phyloP scores from a whole-genome alignment of 177 flowering plant species.

The Vitis hybrid region DNA sequence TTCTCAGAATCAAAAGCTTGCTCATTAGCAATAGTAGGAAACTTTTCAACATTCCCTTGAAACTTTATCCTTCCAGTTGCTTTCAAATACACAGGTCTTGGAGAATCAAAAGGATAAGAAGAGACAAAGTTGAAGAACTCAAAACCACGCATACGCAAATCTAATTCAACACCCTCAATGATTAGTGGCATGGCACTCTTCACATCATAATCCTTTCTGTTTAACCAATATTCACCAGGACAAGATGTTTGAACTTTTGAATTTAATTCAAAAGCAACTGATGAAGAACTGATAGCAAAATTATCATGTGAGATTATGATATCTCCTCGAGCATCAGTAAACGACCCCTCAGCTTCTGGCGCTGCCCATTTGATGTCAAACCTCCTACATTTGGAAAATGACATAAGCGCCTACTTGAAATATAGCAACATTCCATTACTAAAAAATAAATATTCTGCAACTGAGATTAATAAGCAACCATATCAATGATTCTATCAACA shows the following conservation, averaged over 20 bases:
- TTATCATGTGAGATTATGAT: conserved; percentile 82
- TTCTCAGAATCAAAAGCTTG: conserved; percentile 22
- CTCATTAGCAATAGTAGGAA: conserved; percentile 14
- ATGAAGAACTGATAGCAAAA: conserved; percentile 73
- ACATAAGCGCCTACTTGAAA: conserved; percentile 5
- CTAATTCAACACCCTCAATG: conserved; percentile 90
- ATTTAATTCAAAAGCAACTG: conserved; percentile 84
- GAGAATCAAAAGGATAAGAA: conserved; percentile 80
- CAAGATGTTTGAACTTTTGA: conserved; percentile 72
- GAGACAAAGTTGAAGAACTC: conserved; percentile 82
- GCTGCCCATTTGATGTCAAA: conserved; percentile 98
- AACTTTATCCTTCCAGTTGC: conserved; percentile 95
- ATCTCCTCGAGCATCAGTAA: conserved; percentile 93
- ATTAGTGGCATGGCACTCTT: conserved; percentile 37
- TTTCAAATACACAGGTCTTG: conserved; percentile 81
- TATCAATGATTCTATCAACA: background rate
- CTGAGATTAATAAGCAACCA: background rate
- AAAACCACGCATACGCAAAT: conserved; percentile 93
- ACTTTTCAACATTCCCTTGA: conserved; percentile 69
- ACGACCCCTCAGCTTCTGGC: conserved; percentile 96
- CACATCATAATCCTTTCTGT: conserved; percentile 28
- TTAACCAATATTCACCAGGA: conserved; percentile 48
- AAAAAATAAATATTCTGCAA: background rate
- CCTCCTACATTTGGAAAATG: conserved; percentile 49
- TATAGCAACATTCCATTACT: background rate